phyloP scores from a whole-genome alignment of 2,329 filamentous ascomycete species.

The Botryosphaeria dothidea region DNA sequence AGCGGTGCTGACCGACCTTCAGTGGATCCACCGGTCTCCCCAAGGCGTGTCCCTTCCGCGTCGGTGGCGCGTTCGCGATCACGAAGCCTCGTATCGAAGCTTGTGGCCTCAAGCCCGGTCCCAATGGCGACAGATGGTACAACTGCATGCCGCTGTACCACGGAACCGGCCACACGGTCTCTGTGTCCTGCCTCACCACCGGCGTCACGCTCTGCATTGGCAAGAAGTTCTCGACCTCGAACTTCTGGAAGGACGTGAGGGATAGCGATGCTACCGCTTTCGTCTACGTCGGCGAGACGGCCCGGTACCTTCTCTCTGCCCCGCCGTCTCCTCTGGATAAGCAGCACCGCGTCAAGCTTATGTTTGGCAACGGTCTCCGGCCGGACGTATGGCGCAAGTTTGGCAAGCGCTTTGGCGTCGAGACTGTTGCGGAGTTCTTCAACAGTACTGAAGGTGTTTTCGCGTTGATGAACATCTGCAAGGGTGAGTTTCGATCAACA shows the following conservation, averaged over 20 bases:
- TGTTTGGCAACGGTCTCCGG: slow-evolving; percentile 68
- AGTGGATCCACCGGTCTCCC: slow-evolving; percentile 72
- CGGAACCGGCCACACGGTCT: slow-evolving; percentile 67
- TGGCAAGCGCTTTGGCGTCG: slow-evolving; percentile 63
- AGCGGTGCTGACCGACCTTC: slow-evolving; percentile 27
- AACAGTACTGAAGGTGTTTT: slow-evolving; percentile 75
- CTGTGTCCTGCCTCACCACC: slow-evolving; percentile 50
- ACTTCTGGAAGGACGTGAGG: slow-evolving; percentile 74
- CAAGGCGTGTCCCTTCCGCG: slow-evolving; percentile 55
- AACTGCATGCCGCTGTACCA: slow-evolving; percentile 79
- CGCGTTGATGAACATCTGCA: slow-evolving; percentile 59
- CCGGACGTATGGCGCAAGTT: slow-evolving; percentile 71
- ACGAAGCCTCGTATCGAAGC: slow-evolving; percentile 28
- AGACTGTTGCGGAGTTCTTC: slow-evolving; percentile 71
- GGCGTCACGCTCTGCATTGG: slow-evolving; percentile 60
- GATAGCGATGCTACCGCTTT: slow-evolving; percentile 70
- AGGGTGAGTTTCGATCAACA: slow-evolving; percentile 30
- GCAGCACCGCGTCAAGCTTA: slow-evolving; percentile 58
- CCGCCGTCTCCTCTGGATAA: slow-evolving; percentile 63
- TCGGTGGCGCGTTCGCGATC: slow-evolving; percentile 42
- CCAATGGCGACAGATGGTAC: slow-evolving; percentile 64
- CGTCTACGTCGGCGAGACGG: slow-evolving; percentile 73
- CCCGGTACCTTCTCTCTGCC: slow-evolving; percentile 70
- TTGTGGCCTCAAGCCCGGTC: slow-evolving; percentile 35
- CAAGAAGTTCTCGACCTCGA: slow-evolving; percentile 66